These are phyloP conservation scores for Camellia sinensis DNA, from an alignment of 148 eudicot species.

Conservation along the genomic window DNA sequence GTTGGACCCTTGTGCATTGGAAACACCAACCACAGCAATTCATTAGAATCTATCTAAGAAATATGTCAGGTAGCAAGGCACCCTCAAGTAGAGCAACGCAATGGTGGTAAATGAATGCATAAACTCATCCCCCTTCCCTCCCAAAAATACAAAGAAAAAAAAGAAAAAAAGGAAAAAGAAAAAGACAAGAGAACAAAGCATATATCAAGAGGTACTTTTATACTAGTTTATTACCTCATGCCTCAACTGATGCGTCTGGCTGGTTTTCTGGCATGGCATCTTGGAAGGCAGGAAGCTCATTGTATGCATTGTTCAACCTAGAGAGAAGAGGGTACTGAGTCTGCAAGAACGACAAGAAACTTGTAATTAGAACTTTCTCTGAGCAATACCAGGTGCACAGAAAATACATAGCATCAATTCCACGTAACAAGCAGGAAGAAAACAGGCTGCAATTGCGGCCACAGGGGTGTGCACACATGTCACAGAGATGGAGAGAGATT, in stretches of 20 bases:
- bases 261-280: constrained; percentile 73
- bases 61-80: not conserved
- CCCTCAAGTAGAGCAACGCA: too few species aligned
- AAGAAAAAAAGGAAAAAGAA: not conserved
- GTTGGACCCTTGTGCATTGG: not conserved
- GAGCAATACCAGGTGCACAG: not conserved
- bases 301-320: constrained; percentile 62
- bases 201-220: not conserved
- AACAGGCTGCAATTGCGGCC: not conserved
- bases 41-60: not conserved
- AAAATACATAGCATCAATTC: not conserved
- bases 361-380: not conserved
- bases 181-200: not conserved
- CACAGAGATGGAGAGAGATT: not conserved
- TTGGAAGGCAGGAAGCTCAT: constrained; percentile 55
- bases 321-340: constrained; percentile 58
- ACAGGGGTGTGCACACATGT: not conserved
- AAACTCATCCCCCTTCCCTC: too few species aligned
- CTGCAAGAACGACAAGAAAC: constrained; percentile 37
- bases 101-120: not conserved
- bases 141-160: too few species aligned
- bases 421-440: not conserved
- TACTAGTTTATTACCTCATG: constrained; percentile 7
- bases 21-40: not conserved
- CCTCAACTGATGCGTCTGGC: constrained; percentile 43